Base-by-base conservation (phyloP, 768 basidiomycete genomes). In the Leucocoprinus leucothites region DNA sequence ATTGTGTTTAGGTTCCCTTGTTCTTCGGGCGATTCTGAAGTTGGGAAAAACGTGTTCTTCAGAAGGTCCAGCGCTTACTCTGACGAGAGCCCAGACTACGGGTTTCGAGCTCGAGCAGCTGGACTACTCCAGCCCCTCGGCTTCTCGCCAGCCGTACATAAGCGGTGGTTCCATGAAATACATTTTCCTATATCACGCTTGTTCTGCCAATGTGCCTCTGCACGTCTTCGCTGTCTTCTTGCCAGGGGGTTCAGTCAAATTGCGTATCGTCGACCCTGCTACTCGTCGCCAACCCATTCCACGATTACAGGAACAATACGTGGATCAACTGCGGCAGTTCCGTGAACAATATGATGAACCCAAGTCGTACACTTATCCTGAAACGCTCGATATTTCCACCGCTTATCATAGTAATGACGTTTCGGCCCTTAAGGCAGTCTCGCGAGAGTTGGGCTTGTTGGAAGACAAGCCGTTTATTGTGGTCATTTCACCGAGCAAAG, bases 201-300 rank as follows among this genome's bases (percentile, higher is more conserved):
- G 78, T 55, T 83, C 93, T 9, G 80, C 82, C 51, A 87, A 77
- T 45, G 82, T 82, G 0, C 79, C 84, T 6, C 79, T 96, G 19
- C 94, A 98, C 62, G 82, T 97, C 16, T 94, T 96, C 63, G 89
- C 88, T 0, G 74, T 97, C 31, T 96, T 98, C 74, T 76, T 86
- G 35, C 92, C 93, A 0, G 73, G 67, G 25, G 87, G 86, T 0
- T 59, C 71, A 9, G 85, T 86, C 35, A 89, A 86, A 62, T 74
- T 98, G 2, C 94, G 93, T 66, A 73, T 97, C 48, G 94, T 98
- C 53, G 97, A 98, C 67, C 86, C 87, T 36, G 93, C 93, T 14
- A 82, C 85, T n/a, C 84, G 85, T 36, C 84, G 94, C 42, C 94
- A 96, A 63, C 81, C 85, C 4, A 84, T 98, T 26, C 75, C 85